A percentile compares a stretch with the other conserved stretches of the same genome.
These are phyloP conservation scores for Botrytis sinoallii DNA, from an alignment of 2,329 filamentous ascomycete genomes.

Conservation along the genomic window DNA sequence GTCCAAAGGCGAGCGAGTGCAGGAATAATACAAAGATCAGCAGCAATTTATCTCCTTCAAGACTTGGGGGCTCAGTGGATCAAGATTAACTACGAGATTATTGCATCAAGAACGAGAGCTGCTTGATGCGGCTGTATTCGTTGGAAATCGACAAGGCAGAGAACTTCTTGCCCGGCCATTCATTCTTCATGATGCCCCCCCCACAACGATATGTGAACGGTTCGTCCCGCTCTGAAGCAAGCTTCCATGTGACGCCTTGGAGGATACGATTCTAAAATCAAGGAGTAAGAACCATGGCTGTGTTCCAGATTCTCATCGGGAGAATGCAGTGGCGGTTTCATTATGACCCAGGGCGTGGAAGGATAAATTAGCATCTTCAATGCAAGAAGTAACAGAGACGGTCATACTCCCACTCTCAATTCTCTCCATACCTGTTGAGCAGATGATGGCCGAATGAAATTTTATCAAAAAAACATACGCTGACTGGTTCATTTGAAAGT, in stretches of 20 bases:
- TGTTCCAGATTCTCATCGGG: not conserved
- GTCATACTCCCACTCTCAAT: not conserved
- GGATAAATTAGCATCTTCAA: not conserved
- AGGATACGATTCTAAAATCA: not conserved
- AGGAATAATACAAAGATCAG: not conserved
- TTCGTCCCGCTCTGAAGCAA: not conserved
- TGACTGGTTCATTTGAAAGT: not conserved
- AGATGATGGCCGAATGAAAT: not conserved
- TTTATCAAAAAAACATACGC: not conserved
- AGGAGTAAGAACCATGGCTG: not conserved
- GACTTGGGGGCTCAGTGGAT: not conserved
- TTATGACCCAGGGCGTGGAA: too few species aligned
- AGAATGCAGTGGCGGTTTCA: not conserved
- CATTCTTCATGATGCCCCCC: not conserved
- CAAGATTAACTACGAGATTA: not conserved
- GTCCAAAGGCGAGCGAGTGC: not conserved
- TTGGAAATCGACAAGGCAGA: not conserved
- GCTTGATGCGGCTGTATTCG: constrained; percentile 1
- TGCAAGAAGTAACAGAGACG: not conserved
- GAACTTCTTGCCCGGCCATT: not conserved
- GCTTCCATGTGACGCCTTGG: not conserved
- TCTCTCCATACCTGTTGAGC: not conserved
- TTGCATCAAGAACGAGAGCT: not conserved
- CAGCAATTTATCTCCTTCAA: not conserved
- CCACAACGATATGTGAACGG: not conserved